phyloP scores from a whole-genome alignment of 139 green algal species.

The Tetradesmus obliquus region DNA sequence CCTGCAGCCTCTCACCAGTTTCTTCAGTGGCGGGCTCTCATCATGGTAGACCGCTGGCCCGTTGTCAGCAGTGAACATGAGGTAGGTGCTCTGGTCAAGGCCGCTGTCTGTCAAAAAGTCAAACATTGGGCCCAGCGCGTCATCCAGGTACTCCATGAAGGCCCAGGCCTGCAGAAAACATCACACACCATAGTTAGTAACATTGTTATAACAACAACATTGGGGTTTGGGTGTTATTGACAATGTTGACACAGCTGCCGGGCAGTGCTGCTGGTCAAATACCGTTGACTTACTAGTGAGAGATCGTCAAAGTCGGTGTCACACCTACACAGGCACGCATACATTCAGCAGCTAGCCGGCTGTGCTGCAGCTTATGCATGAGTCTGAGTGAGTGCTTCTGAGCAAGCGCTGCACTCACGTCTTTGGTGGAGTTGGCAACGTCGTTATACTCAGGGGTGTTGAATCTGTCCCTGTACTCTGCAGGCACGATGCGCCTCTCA shows the following conservation, averaged over 20 bases:
- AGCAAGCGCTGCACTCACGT: background rate
- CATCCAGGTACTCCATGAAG: background rate
- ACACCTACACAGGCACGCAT: too few species aligned
- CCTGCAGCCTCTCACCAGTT: background rate
- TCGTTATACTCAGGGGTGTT: background rate
- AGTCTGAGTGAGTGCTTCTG: background rate
- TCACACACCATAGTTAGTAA: too few species aligned
- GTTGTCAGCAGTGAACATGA: background rate
- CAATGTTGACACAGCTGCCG: background rate
- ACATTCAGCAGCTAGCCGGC: background rate
- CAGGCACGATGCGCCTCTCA: background rate
- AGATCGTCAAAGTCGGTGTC: too few species aligned
- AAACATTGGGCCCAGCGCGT: background rate
- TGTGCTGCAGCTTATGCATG: background rate
- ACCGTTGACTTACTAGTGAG: too few species aligned
- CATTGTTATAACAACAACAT: too few species aligned
- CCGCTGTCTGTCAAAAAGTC: background rate
- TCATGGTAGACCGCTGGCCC: background rate
- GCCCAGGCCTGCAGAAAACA: background rate
- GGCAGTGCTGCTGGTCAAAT: too few species aligned
- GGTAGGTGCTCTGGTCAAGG: background rate
- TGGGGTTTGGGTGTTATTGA: too few species aligned
- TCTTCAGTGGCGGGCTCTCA: background rate
- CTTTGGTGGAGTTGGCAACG: background rate
- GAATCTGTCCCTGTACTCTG: background rate